Base-by-base conservation (phyloP, 192 early-diverging fungal genomes). In the Jimgerdemannia lactiflua region DNA sequence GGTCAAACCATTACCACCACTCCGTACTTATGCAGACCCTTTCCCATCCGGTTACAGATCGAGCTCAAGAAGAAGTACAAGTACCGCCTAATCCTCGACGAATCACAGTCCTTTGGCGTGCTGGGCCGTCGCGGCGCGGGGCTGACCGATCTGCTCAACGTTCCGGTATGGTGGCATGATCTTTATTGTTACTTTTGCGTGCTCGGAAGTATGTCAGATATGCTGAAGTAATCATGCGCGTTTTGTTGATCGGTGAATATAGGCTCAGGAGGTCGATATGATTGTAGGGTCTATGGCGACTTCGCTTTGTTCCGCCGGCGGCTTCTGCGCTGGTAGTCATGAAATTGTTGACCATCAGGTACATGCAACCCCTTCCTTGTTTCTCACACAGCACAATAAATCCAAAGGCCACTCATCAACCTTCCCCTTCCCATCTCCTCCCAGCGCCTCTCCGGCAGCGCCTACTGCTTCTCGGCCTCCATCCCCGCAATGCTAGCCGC, bases 31-130 rank as follows among this genome's bases (percentile, higher is more conserved):
- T 42, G 29, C 0, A 18, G n/a, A 44, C 4, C 18, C 82, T 20
- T 42, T 6, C n/a, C 4, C 64, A 65, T 18, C 65, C 49, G 4
- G 75, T 8, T 71, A 2, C 70, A 88, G 82, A 84, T 98, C 65
- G 95, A 92, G 67, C 80, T 99, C 71, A 99, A 97, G 87, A 88
- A 94, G 67, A 91, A 94, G 81, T 96, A 95, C 92, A 98, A 99
- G 90, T 99, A 94, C 86, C 87, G 97, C 29, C 85, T 99, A 44
- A 94, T 99, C 75, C 81, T 99, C 68, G 97, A 99, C 75, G 97
- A 99, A 83, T 91, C 90, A 70, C 85, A 90, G 71, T 97, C 96
- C 0, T 88, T 99, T 85, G 97, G 97, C 65, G 86, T 93, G 9
- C 69, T 99, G 39, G 96, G 96, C 49, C 86, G 90, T 79, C 89